Percentiles rank a stretch among this genome's conserved stretches.
Evolutionary conservation across 2,329 filamentous ascomycete genomes (phyloP).

Genomic region (Colletotrichum sp.): DNA sequence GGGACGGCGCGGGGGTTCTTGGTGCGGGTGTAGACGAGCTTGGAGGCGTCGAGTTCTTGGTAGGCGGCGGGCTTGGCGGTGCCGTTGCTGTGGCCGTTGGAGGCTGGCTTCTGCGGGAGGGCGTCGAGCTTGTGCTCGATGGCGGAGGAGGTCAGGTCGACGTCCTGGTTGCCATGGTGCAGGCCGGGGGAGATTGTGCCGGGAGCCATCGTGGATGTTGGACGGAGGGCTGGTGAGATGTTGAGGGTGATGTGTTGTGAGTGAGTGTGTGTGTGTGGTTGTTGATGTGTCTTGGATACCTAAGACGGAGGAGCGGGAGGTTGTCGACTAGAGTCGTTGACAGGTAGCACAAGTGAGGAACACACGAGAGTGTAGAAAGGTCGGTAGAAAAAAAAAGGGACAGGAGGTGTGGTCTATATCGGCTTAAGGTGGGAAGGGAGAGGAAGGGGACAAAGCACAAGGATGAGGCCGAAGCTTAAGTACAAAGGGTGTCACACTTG

Average conservation of each 20-base stretch:
- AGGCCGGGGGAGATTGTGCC: constrained; percentile 27
- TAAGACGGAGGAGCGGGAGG: neutral
- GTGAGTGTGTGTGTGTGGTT: neutral
- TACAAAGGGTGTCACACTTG: constrained; percentile 12
- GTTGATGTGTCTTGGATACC: constrained; percentile 2
- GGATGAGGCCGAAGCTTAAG: constrained; percentile 19
- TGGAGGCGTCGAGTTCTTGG: constrained; percentile 67
- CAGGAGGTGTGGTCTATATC: constrained; percentile 4
- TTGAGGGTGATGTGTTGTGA: neutral
- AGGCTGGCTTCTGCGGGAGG: constrained; percentile 24
- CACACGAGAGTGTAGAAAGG: neutral
- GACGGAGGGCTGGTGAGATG: neutral
- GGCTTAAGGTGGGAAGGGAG: constrained; percentile 8
- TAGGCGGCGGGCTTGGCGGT: constrained; percentile 53
- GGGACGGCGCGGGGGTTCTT: constrained; percentile 57
- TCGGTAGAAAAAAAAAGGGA: neutral
- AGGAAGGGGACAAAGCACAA: constrained; percentile 10
- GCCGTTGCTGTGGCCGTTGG: constrained; percentile 32
- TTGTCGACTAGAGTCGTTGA: neutral
- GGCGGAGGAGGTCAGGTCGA: constrained; percentile 57
- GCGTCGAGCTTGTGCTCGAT: constrained; percentile 53
- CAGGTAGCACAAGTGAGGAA: neutral
- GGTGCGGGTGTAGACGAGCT: constrained; percentile 65
- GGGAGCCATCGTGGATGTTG: constrained; percentile 27
- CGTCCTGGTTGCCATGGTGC: constrained; percentile 52